Evolutionary conservation across 257 asterid genomes (phyloP), one percentile per base, ranked within the genome.

Genomic region (Anisodus tanguticus): DNA sequence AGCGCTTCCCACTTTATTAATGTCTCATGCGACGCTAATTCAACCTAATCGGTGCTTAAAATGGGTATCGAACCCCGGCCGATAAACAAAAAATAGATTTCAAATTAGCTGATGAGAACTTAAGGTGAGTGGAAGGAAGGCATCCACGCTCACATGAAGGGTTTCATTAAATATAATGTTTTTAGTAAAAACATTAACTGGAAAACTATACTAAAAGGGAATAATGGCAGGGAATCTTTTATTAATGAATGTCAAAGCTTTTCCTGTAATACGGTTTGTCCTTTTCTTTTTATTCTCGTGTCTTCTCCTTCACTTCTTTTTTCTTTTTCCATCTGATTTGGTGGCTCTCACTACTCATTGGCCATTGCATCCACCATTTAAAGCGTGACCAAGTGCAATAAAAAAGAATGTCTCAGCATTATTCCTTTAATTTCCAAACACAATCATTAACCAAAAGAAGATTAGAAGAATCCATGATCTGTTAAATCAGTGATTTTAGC

Each of bases 401-500:
- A 51, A 72, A 66, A 76, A 8, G 22, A 26, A 51, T 47, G 41
- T 74, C 19, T 19, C 60, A 5, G 3, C 12, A 5, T 47, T 45
- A 3, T 49, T 70, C 37, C 49, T 49, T 47, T 0, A 19, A 74
- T 49, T 74, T 74, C 60, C 39, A 19, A 49, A 74, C 4, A 74
- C 49, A 74, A 74, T 74, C 80, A 74, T 22, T 13, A 76, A 51
- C 15, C 47, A 22, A 51, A 53, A 76, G 64, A 66, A 31, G 72
- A 66, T 26, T 0, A 66, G 47, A 51, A 76, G 64, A 4, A 76
- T 76, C 63, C 63, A 6, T 76, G 47, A 19, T 19, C 11, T 74
- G 62, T 74, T 49, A 74, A 49, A 74, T 74, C 81, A 74, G 15
- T 74, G 12, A 49, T 11, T n/a, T 11, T 74, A 51, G 81, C 19